phyloP scores from a whole-genome alignment of 1,284 basidiomycete species.

The Pseudozyma sp. region DNA sequence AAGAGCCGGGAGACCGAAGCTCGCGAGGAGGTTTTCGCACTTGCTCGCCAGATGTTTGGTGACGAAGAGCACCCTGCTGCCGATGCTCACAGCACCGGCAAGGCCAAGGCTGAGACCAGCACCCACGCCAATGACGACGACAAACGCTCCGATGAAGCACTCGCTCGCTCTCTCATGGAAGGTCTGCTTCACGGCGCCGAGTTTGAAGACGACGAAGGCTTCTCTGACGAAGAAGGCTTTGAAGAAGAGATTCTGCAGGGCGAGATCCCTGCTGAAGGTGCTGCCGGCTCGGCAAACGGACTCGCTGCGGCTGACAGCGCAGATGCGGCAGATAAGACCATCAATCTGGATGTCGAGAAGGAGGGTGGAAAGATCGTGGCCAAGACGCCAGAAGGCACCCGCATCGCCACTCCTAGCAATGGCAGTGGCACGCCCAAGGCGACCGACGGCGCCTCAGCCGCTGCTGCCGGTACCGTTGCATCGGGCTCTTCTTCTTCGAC shows the following conservation, averaged over 20 bases:
- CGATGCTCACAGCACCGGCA: conserved; percentile 27
- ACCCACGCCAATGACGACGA: conserved; percentile 15
- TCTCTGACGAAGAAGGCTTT: conserved; percentile 58
- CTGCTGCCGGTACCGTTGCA: conserved; percentile 12
- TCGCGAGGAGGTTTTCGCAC: conserved; percentile 37
- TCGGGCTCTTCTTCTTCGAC: conserved; percentile 35
- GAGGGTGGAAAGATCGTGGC: conserved; percentile 80
- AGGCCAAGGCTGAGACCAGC: conserved; percentile 14
- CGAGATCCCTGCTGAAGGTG: conserved; percentile 49
- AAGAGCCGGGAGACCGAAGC: conserved; percentile 20
- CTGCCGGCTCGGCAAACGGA: conserved; percentile 14
- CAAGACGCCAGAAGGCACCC: conserved; percentile 94
- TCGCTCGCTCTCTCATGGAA: conserved; percentile 57
- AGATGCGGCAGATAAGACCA: conserved; percentile 55
- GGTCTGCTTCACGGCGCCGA: conserved; percentile 53
- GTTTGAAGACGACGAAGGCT: conserved; percentile 56
- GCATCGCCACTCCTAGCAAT: conserved; percentile 84
- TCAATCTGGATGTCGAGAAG: conserved; percentile 58
- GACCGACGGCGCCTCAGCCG: conserved; percentile 62
- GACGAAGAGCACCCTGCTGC: conserved; percentile 9
- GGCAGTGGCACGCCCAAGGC: conserved; percentile 41
- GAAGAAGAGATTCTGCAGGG: conserved; percentile 60
- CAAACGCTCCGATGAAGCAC: conserved; percentile 45
- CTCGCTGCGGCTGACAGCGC: conserved; percentile 12
- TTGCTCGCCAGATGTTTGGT: conserved; percentile 39